Evolutionary conservation across 2,329 filamentous ascomycete species (phyloP).

Genomic region (Bipolaris cookei): DNA sequence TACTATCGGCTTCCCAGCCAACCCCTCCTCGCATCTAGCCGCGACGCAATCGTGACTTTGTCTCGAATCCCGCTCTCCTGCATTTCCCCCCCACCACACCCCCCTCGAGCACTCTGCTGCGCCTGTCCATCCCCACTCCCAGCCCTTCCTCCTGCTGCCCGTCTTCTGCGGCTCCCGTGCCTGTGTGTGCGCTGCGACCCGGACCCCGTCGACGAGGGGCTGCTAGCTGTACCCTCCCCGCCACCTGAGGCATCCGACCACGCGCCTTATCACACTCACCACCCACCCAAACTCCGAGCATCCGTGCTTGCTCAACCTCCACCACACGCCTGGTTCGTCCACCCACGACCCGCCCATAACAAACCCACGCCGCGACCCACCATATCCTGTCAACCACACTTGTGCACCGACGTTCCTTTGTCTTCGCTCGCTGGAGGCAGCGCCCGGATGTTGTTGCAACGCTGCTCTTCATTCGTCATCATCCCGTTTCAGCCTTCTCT

Average conservation of each 20-base stretch:
- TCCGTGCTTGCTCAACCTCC: slow-evolving; percentile 34
- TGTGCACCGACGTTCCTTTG: slow-evolving; percentile 14
- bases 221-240: slow-evolving; percentile 17
- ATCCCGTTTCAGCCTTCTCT: slow-evolving; percentile 48
- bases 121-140: neutral
- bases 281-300: slow-evolving; percentile 38
- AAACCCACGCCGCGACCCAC: slow-evolving; percentile 23
- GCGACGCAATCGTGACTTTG: slow-evolving; percentile 37
- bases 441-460: slow-evolving; percentile 46
- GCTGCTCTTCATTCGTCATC: slow-evolving; percentile 44
- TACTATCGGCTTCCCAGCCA: slow-evolving; percentile 14
- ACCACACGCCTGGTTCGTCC: slow-evolving; percentile 20
- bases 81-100: slow-evolving; percentile 18
- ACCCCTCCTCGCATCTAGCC: slow-evolving; percentile 39
- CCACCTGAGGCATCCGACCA: slow-evolving; percentile 28
- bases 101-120: neutral
- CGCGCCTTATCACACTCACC: slow-evolving; percentile 31
- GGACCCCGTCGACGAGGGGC: slow-evolving; percentile 32
- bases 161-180: neutral
- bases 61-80: slow-evolving; percentile 34
- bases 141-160: neutral
- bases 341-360: slow-evolving; percentile 19
- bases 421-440: slow-evolving; percentile 23
- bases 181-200: slow-evolving; percentile 25
- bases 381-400: slow-evolving; percentile 3